These are phyloP conservation scores for Suillus bovinus DNA, from an alignment of 768 basidiomycete genomes.

Conservation along the genomic window DNA sequence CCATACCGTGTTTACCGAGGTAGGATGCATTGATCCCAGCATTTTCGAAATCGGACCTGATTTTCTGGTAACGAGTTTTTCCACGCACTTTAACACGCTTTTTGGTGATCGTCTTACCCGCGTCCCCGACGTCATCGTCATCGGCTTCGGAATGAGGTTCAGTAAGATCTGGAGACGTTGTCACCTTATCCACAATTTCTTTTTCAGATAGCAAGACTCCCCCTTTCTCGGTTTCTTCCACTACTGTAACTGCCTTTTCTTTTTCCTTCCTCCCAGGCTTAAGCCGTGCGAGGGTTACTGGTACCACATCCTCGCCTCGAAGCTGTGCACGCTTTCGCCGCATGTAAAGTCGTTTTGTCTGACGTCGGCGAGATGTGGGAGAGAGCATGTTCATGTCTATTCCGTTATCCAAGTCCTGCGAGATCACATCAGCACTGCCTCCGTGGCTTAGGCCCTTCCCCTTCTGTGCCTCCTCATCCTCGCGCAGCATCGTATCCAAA, in stretches of 20 bases:
- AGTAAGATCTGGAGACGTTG: slow-evolving; percentile 12
- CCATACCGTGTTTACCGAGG: slow-evolving; percentile 44
- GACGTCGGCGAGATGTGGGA: slow-evolving; percentile 52
- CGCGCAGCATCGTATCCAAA: slow-evolving; percentile 38
- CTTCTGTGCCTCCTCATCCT: slow-evolving; percentile 24
- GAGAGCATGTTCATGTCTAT: slow-evolving; percentile 35
- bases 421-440: background rate
- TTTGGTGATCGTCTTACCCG: slow-evolving; percentile 10
- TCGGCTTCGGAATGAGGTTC: slow-evolving; percentile 13
- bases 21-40: slow-evolving; percentile 46
- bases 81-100: slow-evolving; percentile 34
- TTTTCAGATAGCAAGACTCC: slow-evolving; percentile 5
- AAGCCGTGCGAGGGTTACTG: slow-evolving; percentile 25
- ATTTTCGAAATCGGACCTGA: slow-evolving; percentile 41
- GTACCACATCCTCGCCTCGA: slow-evolving; percentile 29
- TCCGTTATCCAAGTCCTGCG: slow-evolving; percentile 7
- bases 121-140: slow-evolving; percentile 9
- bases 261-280: slow-evolving; percentile 38
- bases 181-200: slow-evolving; percentile 7
- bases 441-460: slow-evolving; percentile 4
- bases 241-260: background rate
- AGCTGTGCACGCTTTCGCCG: slow-evolving; percentile 62
- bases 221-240: slow-evolving; percentile 2
- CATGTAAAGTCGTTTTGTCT: slow-evolving; percentile 70
- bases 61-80: slow-evolving; percentile 42